phyloP scores from a whole-genome alignment of 345 rosid genomes.

The Euclidium syriacum region DNA sequence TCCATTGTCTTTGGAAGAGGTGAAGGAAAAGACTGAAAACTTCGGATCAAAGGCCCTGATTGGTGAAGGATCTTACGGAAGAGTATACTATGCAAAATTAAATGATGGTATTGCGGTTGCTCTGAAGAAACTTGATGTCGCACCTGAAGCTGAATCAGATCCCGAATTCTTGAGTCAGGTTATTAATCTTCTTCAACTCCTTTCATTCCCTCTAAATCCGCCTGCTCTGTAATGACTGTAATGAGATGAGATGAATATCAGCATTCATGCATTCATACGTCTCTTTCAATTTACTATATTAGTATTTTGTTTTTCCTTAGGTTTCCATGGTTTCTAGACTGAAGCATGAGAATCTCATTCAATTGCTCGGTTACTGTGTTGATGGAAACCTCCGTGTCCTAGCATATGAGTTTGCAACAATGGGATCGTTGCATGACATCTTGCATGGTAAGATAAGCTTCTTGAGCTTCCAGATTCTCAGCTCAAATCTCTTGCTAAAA shows the following conservation, averaged over 20 bases:
- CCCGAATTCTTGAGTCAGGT: slow-evolving; percentile 90
- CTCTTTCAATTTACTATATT: slow-evolving; percentile 5
- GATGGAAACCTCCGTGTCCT: slow-evolving; percentile 88
- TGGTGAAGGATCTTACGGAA: slow-evolving; percentile 94
- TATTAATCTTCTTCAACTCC: not conserved
- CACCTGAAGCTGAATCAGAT: slow-evolving; percentile 74
- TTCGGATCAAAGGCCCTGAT: slow-evolving; percentile 61
- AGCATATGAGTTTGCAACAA: slow-evolving; percentile 94
- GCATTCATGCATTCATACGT: not conserved
- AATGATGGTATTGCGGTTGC: slow-evolving; percentile 64
- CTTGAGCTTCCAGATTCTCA: not conserved
- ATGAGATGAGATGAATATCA: not conserved
- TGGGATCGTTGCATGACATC: slow-evolving; percentile 98
- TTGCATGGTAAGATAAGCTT: slow-evolving; percentile 60
- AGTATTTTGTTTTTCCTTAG: slow-evolving; percentile 36
- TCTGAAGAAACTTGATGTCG: slow-evolving; percentile 72
- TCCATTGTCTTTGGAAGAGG: slow-evolving; percentile 50
- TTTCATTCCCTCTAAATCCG: not conserved
- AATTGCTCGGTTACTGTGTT: slow-evolving; percentile 82
- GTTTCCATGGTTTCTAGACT: slow-evolving; percentile 89
- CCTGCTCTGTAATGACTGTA: not conserved
- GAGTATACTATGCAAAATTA: slow-evolving; percentile 70
- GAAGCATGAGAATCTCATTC: slow-evolving; percentile 82
- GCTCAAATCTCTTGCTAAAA: not conserved
- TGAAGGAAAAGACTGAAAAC: slow-evolving; percentile 62